Evolutionary conservation across 306 rosid species (phyloP), one percentile per base, ranked within the genome.

Genomic region (Sophora flavescens): DNA sequence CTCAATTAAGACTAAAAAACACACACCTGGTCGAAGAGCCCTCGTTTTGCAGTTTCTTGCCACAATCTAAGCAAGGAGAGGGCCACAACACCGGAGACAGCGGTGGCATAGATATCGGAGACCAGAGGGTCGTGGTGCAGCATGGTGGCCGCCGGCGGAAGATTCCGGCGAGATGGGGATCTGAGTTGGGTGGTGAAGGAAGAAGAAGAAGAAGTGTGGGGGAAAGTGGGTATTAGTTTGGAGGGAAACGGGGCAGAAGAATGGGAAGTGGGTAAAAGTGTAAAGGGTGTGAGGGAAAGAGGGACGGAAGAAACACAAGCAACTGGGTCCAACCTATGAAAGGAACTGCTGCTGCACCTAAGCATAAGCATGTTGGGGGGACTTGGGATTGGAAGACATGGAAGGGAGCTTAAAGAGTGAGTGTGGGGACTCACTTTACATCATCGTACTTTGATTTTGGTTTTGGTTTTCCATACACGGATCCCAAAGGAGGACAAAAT

Each of bases 11-110:
- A 47, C 16, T 50, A 2, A 44, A 2, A 41, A 2, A 41, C 41
- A 22, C 71, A 44, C 8, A 95, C 98, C 97, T 90, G 93, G 68
- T 95, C 97, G 50, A 91, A 83, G 70, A 93, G 10, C 8, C 86
- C 85, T 1, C 87, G 78, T 32, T 80, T 90, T 36, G 97, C 97
- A 54, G 91, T 95, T 66, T 92, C 91, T 22, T 67, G 67, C 92
- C 91, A 95, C 3, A 95, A 33, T 42, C 81, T 84, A 35, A 95
- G 96, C 30, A 64, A 26, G 15, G 87, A 86, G 7, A 82, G 6
- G 1, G 97, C 99, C n/a, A 90, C 71, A 22, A 18, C 81, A 8
- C 77, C 82, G 11, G 93, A 76, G 5, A 92, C 26, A 64, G 80
- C 87, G 36, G 89, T 35, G 77, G 99, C 97, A 17, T 71, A 77